These are phyloP conservation scores for Ganoderma leucocontextum DNA, from an alignment of 1,284 basidiomycete species.

Conservation along the genomic window DNA sequence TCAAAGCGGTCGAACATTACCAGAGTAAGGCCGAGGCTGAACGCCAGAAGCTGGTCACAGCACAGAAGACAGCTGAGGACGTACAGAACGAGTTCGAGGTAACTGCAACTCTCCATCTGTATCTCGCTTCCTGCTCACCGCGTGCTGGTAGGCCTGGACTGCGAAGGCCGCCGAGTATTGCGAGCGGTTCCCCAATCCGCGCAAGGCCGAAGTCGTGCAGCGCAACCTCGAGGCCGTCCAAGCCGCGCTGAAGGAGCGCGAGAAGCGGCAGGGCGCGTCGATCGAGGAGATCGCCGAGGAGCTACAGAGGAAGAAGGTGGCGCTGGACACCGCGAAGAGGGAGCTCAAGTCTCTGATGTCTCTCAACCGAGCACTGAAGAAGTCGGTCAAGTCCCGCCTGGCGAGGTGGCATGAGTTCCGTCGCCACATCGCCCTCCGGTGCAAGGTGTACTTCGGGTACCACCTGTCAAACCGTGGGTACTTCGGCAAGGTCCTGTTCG, in stretches of 20 bases:
- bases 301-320: conserved; percentile 67
- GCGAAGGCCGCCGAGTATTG: conserved; percentile 71
- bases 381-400: conserved; percentile 72
- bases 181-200: conserved; percentile 63
- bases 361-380: conserved; percentile 68
- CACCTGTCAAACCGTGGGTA: conserved; percentile 89
- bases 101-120: conserved; percentile 25
- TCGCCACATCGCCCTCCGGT: conserved; percentile 84
- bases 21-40: conserved; percentile 49
- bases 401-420: conserved; percentile 89
- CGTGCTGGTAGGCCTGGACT: conserved; percentile 64
- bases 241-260: conserved; percentile 73
- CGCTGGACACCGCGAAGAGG: conserved; percentile 62
- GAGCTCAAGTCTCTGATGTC: conserved; percentile 69
- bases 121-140: background rate
- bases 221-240: conserved; percentile 70
- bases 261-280: conserved; percentile 75
- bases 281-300: conserved; percentile 81
- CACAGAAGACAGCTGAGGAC: conserved; percentile 54
- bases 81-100: conserved; percentile 70
- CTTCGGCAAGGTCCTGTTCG: conserved; percentile 85
- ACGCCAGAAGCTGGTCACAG: conserved; percentile 37
- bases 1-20: conserved; percentile 55
- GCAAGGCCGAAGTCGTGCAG: conserved; percentile 63
- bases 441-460: conserved; percentile 83